These are phyloP conservation scores for Backusella morwellensis DNA, from an alignment of 192 early-diverging fungal genomes.

Conservation along the genomic window DNA sequence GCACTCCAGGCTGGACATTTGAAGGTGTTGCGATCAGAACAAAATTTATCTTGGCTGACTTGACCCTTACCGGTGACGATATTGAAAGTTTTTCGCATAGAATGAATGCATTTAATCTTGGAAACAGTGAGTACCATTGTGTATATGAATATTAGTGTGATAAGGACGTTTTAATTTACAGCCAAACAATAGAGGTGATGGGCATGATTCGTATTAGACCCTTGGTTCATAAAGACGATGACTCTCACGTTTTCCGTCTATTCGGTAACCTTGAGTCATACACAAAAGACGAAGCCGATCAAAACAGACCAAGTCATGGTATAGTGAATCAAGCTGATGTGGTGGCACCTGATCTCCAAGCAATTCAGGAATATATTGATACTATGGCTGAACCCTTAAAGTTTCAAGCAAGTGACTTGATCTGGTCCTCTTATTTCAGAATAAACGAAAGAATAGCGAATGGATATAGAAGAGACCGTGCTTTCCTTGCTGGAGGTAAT, in stretches of 20 bases:
- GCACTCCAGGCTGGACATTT: constrained; percentile 20
- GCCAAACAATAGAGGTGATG: not conserved
- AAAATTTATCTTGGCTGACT: constrained; percentile 25
- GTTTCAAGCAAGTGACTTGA: not conserved
- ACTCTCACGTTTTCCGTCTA: constrained; percentile 2
- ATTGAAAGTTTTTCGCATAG: not conserved
- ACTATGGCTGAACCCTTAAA: constrained; percentile 2
- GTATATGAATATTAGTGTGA: not conserved
- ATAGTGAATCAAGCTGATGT: not conserved
- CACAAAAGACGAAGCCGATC: not conserved
- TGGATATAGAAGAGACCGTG: constrained; percentile 24
- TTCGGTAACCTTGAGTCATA: constrained; percentile 9
- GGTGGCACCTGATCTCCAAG: constrained; percentile 1
- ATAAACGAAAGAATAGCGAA: constrained; percentile 38
- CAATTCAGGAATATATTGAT: constrained; percentile 4
- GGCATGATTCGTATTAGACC: not conserved
- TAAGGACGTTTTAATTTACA: not conserved
- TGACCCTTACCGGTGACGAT: constrained; percentile 9
- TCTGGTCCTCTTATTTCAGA: constrained; percentile 27
- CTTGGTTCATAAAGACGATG: not conserved
- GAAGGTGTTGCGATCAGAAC: constrained; percentile 14
- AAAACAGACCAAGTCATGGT: not conserved
- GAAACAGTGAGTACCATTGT: not conserved
- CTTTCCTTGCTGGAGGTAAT: constrained; percentile 35
- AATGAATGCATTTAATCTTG: constrained; percentile 5